These are phyloP conservation scores for Castanea mollissima DNA, from an alignment of 306 rosid genomes.

Conservation along the genomic window DNA sequence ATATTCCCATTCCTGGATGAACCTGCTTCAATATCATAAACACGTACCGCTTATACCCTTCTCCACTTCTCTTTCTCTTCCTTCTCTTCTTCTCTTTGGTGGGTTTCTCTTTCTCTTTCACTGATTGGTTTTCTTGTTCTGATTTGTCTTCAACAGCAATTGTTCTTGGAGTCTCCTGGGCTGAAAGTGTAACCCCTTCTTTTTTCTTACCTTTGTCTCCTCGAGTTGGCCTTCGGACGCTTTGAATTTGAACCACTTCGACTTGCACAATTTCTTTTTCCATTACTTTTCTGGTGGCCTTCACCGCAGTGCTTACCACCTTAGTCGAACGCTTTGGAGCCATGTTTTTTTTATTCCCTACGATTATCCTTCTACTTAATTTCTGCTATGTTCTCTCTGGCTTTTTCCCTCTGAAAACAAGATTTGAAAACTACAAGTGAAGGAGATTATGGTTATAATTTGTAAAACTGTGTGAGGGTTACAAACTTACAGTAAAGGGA, in stretches of 20 bases:
- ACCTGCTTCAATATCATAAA: slow-evolving; percentile 68
- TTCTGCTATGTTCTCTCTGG: neutral
- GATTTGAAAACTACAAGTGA: neutral
- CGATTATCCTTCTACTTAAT: neutral
- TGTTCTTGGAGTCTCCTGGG: slow-evolving; percentile 15
- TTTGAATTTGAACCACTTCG: slow-evolving; percentile 24
- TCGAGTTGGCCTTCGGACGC: slow-evolving; percentile 7
- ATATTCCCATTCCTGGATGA: slow-evolving; percentile 70
- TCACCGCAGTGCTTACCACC: slow-evolving; percentile 13
- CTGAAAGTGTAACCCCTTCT: neutral
- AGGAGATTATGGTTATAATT: neutral
- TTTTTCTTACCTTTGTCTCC: slow-evolving; percentile 5
- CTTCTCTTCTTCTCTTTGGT: slow-evolving; percentile 20
- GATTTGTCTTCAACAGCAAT: slow-evolving; percentile 32
- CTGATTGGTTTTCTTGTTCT: neutral
- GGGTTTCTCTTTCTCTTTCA: neutral
- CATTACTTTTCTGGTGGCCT: slow-evolving; percentile 37
- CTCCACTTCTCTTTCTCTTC: slow-evolving; percentile 19
- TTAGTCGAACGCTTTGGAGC: slow-evolving; percentile 44
- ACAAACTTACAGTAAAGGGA: neutral
- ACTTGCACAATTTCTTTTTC: slow-evolving; percentile 31
- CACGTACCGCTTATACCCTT: slow-evolving; percentile 68
- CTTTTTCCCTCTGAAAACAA: slow-evolving; percentile 3
- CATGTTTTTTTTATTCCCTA: slow-evolving; percentile 17
- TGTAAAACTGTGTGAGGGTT: neutral